Base-by-base conservation (phyloP, 139 green algal genomes). In the Axilococcus clingmanii region DNA sequence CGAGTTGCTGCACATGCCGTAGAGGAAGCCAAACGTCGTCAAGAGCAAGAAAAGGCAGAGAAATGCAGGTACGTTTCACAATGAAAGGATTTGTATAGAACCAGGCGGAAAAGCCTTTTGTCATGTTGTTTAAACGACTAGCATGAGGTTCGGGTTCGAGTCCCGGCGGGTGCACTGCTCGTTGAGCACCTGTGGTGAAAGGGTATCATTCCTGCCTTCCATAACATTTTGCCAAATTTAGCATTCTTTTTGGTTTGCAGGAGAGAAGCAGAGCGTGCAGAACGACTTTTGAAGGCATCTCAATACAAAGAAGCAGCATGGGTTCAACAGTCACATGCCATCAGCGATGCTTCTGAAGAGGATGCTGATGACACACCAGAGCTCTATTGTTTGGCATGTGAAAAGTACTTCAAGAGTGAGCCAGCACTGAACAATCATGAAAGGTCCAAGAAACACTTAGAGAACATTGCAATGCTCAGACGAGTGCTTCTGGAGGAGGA, bases 361-460 rank as follows among this genome's bases (percentile, higher is more conserved):
- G 59, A 70, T 19, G 65, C 41, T 25, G 56, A 55, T n/a, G 63
- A 59, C 24, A 69, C 75, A 36, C 51, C 52, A 53, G 56, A 78
- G 42, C 72, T 76, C 37, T 86, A 83, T 62, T 97, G 89, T 51
- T 53, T 90, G 4, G 75, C 82, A 9, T 97, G 89, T 68, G 78
- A 93, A 33, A 97, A 97, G 72, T 53, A 58, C 12, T 96, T 95
- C 68, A 86, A 82, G 57, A 88, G 65, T 30, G 78, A 77, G 19
- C 79, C 81, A 46, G 77, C 88, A 38, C 61, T 89, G 15, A 43
- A 55, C 29, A 95, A 95, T 54, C 89, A 96, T 63, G 77, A 95
- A 57, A 71, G 63, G 36, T 86, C 72, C 23, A 85, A 81, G 61
- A 87, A 91, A 59, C 85, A 94, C 54, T 23, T 49, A 49, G 72